These are phyloP conservation scores for Pelargonium citronellum DNA, from an alignment of 441 rosid species.

Conservation along the genomic window DNA sequence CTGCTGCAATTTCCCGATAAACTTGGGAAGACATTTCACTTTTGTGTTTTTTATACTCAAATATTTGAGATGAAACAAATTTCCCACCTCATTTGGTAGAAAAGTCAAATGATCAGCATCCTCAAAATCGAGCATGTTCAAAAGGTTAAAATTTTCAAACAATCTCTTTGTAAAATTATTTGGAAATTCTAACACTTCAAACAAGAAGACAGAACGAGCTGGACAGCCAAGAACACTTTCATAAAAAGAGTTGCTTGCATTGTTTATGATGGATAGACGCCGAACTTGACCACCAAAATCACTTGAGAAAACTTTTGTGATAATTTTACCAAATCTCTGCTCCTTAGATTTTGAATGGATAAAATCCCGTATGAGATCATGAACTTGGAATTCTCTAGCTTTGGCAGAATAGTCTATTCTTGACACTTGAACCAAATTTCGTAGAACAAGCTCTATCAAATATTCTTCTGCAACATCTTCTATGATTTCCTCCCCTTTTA, in stretches of 20 bases:
- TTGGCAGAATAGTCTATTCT: not conserved
- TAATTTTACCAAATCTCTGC: not conserved
- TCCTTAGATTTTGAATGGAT: not conserved
- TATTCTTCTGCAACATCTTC: slow-evolving; percentile 11
- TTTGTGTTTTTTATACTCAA: slow-evolving; percentile 10
- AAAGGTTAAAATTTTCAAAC: not conserved
- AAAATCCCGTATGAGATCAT: slow-evolving; percentile 14
- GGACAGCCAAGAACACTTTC: not conserved
- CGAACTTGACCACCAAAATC: not conserved
- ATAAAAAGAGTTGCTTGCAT: not conserved
- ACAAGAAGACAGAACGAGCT: not conserved
- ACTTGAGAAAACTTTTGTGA: not conserved
- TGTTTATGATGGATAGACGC: not conserved
- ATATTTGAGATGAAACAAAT: slow-evolving; percentile 14
- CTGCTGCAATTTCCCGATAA: slow-evolving; percentile 10
- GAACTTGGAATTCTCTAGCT: slow-evolving; percentile 2
- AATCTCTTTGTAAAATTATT: not conserved
- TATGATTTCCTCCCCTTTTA: not conserved
- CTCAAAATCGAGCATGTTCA: slow-evolving; percentile 14
- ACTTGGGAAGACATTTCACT: slow-evolving; percentile 14
- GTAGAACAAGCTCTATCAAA: slow-evolving; percentile 3
- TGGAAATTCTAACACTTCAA: not conserved
- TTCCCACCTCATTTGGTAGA: slow-evolving; percentile 15
- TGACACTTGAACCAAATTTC: slow-evolving; percentile 18
- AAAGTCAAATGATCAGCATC: not conserved